Conservation (phyloP, 2,329 filamentous ascomycete genomes). For the Periconia sp. region DNA sequence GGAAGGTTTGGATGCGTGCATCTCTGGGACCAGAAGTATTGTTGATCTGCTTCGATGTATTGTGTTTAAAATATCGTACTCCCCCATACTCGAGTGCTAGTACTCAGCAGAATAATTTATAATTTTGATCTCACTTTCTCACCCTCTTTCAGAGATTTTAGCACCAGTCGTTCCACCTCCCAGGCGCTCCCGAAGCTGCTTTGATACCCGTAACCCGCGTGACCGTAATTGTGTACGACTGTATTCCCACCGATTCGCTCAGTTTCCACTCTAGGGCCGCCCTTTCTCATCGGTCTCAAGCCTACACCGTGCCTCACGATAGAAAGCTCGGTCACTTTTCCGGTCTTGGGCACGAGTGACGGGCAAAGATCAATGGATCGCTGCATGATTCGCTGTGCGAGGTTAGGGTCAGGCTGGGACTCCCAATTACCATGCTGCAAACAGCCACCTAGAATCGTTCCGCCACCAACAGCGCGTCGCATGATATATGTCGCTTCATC, state of each 20-base stretch:
- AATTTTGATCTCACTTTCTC: constrained; percentile 4
- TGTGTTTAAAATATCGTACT: background rate
- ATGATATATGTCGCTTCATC: constrained; percentile 80
- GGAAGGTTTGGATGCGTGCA: too few species aligned
- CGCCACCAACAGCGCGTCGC: constrained; percentile 73
- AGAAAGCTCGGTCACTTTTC: constrained; percentile 69
- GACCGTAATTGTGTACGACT: constrained; percentile 82
- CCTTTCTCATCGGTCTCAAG: constrained; percentile 71
- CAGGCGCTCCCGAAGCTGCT: constrained; percentile 47
- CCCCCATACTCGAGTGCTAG: background rate
- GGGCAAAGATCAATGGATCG: constrained; percentile 69
- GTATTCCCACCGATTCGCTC: constrained; percentile 64
- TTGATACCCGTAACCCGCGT: constrained; percentile 75
- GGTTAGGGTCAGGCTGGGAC: constrained; percentile 72
- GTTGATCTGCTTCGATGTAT: background rate
- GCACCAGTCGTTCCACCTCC: constrained; percentile 44
- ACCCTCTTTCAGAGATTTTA: constrained; percentile 19
- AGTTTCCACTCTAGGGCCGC: constrained; percentile 74
- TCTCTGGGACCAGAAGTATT: too few species aligned
- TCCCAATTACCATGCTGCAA: constrained; percentile 82
- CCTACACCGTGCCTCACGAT: constrained; percentile 83
- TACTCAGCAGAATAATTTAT: constrained; percentile 1
- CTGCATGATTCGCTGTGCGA: constrained; percentile 83
- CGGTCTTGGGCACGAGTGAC: constrained; percentile 59
- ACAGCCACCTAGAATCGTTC: constrained; percentile 83